phyloP scores from a whole-genome alignment of 768 basidiomycete genomes.

The Lyophyllum shimeji region DNA sequence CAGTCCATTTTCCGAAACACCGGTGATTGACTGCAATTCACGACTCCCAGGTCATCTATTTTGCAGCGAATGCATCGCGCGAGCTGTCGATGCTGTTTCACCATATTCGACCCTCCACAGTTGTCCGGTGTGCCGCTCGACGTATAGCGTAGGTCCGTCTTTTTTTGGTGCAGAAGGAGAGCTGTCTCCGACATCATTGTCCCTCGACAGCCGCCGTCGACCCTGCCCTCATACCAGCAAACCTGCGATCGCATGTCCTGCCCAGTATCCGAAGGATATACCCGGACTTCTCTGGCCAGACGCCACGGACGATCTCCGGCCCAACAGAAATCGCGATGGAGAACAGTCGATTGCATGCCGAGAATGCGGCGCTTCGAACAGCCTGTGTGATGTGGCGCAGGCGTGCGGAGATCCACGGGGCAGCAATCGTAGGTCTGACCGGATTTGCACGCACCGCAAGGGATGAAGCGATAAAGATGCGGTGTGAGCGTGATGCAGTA shows the following conservation, averaged over 20 bases:
- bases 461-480: slow-evolving; percentile 38
- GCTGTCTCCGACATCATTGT: background rate
- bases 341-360: slow-evolving; percentile 39
- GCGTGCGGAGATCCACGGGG: slow-evolving; percentile 50
- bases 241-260: slow-evolving; percentile 56
- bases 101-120: slow-evolving; percentile 45
- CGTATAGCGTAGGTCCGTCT: slow-evolving; percentile 55
- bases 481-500: slow-evolving; percentile 38
- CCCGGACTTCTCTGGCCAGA: slow-evolving; percentile 34
- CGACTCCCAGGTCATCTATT: slow-evolving; percentile 56
- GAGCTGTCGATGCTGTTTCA: slow-evolving; percentile 45
- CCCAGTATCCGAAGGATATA: slow-evolving; percentile 59
- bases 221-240: slow-evolving; percentile 48
- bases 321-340: slow-evolving; percentile 28
- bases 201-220: slow-evolving; percentile 43
- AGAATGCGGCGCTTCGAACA: slow-evolving; percentile 40
- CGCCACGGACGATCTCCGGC: slow-evolving; percentile 14
- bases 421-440: slow-evolving; percentile 45
- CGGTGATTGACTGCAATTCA: background rate
- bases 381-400: slow-evolving; percentile 46
- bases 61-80: slow-evolving; percentile 59
- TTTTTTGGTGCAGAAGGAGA: background rate
- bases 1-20: background rate
- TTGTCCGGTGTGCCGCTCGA: slow-evolving; percentile 58
- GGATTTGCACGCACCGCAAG: slow-evolving; percentile 40